Conservation (phyloP, 2,329 filamentous ascomycete species). For the Hypoxylon sp. region DNA sequence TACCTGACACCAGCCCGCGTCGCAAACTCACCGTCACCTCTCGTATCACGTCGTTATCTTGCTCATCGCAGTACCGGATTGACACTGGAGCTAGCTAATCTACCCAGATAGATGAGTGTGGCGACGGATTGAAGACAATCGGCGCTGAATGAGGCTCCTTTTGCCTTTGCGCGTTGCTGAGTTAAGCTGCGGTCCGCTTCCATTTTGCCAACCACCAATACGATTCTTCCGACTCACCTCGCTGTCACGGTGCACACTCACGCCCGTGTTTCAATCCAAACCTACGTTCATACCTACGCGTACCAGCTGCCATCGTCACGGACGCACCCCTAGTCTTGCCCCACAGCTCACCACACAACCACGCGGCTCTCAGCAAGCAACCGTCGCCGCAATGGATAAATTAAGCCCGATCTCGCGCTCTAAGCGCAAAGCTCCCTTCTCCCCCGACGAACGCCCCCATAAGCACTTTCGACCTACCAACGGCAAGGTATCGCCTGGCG, state of each 20-base stretch:
- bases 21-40: not conserved
- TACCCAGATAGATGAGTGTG: constrained; percentile 21
- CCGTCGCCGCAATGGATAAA: constrained; percentile 53
- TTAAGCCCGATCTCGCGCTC: constrained; percentile 51
- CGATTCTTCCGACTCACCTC: constrained; percentile 4
- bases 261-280: no score
- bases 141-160: constrained; percentile 39
- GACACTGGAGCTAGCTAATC: not conserved
- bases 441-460: constrained; percentile 51
- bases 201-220: constrained; percentile 5
- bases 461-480: constrained; percentile 56
- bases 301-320: not conserved
- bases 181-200: constrained; percentile 25
- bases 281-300: not conserved
- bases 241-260: constrained; percentile 4
- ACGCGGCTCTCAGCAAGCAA: not conserved
- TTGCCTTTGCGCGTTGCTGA: constrained; percentile 36
- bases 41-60: not conserved
- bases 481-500: constrained; percentile 58
- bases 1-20: constrained; percentile 13
- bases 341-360: constrained; percentile 13
- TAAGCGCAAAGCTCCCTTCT: constrained; percentile 61
- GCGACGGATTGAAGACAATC: constrained; percentile 22
- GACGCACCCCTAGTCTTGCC: constrained; percentile 4
- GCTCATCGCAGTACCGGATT: not conserved